Percentiles rank a stretch among this genome's conserved stretches.
phyloP scores from a whole-genome alignment of 164 flowering plant species.

The Annona cherimola region DNA sequence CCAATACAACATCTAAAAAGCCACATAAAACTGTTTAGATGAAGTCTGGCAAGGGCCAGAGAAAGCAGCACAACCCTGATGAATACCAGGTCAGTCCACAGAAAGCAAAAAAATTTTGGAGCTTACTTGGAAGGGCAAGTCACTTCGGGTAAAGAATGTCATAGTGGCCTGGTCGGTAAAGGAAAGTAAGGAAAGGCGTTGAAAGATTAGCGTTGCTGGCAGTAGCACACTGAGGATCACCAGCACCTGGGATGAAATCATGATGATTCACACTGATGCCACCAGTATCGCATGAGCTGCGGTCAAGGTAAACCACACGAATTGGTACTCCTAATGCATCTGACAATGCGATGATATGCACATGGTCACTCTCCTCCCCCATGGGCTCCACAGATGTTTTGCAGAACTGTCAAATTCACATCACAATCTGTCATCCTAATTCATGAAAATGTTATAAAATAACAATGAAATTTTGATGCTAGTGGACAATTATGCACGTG shows the following conservation, averaged over 20 bases:
- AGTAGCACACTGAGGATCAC: constrained; percentile 18
- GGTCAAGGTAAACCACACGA: constrained; percentile 93
- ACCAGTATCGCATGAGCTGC: constrained; percentile 70
- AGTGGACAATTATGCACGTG: background rate
- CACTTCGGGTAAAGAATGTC: constrained; percentile 84
- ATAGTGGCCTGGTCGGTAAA: constrained; percentile 94
- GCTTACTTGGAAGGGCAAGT: constrained; percentile 12
- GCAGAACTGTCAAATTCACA: constrained; percentile 60
- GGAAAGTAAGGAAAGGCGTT: constrained; percentile 62
- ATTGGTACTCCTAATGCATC: constrained; percentile 93
- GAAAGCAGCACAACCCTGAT: background rate
- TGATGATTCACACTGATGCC: constrained; percentile 84
- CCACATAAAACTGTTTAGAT: background rate
- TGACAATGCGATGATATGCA: constrained; percentile 86
- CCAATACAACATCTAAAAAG: background rate
- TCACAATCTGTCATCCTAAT: background rate
- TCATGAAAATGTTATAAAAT: background rate
- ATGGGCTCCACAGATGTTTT: constrained; percentile 94
- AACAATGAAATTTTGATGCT: background rate
- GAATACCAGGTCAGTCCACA: background rate
- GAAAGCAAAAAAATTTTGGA: background rate
- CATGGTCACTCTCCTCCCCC: constrained; percentile 99
- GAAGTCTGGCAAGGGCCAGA: background rate
- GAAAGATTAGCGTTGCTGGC: constrained; percentile 17
- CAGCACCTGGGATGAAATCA: constrained; percentile 51